A percentile compares a stretch with the other conserved stretches of the same genome.
Conservation (phyloP, 2,329 filamentous ascomycete species). For the Diaporthe sp. region DNA sequence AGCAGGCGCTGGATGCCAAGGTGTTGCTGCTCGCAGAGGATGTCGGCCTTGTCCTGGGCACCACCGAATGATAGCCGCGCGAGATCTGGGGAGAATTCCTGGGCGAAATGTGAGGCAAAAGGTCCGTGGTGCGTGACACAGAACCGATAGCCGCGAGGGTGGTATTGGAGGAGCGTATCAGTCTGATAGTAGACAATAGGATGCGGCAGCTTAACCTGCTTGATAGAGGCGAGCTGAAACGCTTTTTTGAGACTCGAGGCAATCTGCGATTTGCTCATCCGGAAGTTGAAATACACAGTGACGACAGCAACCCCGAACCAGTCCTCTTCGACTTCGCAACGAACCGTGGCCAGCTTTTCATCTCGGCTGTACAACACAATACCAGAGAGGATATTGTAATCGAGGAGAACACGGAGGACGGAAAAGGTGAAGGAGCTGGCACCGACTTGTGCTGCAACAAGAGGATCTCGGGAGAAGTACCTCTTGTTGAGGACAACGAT, state of each 20-base stretch:
- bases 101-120: background rate
- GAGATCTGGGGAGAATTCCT: slow-evolving; percentile 3
- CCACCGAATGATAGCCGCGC: background rate
- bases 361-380: slow-evolving; percentile 4
- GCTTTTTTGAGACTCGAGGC: background rate
- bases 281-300: background rate
- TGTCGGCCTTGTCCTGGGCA: background rate
- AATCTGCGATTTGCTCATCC: background rate
- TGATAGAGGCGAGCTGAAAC: background rate
- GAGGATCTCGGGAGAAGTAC: background rate
- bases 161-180: slow-evolving; percentile 5
- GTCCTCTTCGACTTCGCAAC: background rate
- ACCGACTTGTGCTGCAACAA: slow-evolving; percentile 15
- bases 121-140: slow-evolving; percentile 16
- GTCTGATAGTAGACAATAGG: slow-evolving; percentile 18
- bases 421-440: background rate
- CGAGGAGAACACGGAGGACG: background rate
- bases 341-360: background rate
- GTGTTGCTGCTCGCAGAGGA: background rate
- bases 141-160: slow-evolving; percentile 6
- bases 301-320: background rate
- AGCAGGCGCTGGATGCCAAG: slow-evolving; percentile 7
- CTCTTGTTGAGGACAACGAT: slow-evolving; percentile 18
- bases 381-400: background rate
- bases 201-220: background rate